Conservation (phyloP, 2,329 filamentous ascomycete species). For the Apiospora saccharicola region DNA sequence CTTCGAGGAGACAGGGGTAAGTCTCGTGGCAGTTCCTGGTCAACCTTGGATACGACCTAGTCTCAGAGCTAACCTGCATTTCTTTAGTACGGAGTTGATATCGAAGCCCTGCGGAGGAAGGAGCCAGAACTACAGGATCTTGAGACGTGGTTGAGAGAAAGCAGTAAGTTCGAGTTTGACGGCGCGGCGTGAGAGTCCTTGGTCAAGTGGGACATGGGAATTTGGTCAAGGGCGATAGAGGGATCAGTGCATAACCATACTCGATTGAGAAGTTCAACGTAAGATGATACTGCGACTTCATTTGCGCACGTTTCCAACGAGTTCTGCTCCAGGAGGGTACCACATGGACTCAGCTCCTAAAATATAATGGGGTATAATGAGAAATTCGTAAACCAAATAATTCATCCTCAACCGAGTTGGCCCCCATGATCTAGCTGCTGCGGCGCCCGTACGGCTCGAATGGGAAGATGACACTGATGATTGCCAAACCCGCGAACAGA, state of each 20-base stretch:
- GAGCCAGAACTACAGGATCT: constrained; percentile 44
- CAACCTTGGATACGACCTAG: not conserved
- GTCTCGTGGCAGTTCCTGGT: not conserved
- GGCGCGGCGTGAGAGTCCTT: not conserved
- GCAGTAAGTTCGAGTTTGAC: constrained; percentile 37
- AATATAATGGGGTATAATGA: not conserved
- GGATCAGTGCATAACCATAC: not conserved
- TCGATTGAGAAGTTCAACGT: not conserved
- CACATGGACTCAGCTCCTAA: not conserved
- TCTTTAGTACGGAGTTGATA: constrained; percentile 46
- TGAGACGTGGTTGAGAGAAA: constrained; percentile 48
- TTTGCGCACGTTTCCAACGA: not conserved
- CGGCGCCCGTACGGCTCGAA: constrained; percentile 71
- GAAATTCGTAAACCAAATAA: not conserved
- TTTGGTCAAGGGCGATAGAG: not conserved
- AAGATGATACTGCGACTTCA: rapidly evolving
- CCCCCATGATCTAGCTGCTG: constrained; percentile 41
- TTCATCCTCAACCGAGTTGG: not conserved
- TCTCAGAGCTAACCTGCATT: not conserved
- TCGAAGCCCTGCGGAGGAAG: constrained; percentile 39
- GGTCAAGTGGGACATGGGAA: not conserved
- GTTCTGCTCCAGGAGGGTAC: too few species aligned
- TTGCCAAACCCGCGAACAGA: constrained; percentile 68
- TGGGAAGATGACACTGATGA: constrained; percentile 64
- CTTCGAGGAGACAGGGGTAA: constrained; percentile 45